Evolutionary conservation across 163 green algal species (phyloP), one percentile per base, ranked within the genome.

Genomic region (Chlamydomonas reinhardtii): DNA sequence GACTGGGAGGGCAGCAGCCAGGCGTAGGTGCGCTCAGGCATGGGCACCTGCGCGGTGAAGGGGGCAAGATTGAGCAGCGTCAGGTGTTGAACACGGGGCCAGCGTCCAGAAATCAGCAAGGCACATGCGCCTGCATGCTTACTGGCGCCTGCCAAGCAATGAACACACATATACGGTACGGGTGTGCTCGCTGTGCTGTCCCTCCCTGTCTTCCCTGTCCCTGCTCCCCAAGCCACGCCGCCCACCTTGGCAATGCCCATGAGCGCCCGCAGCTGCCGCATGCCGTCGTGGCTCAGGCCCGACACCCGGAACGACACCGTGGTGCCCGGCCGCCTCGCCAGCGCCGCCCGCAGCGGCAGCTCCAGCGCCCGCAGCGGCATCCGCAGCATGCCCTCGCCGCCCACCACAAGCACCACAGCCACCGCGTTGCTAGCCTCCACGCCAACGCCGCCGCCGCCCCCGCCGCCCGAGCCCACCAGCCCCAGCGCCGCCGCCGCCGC

Each of bases 351-450:
- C 56, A 87, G 35, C 37, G 81, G 81, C 81, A 87, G 72, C 71
- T 87, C 81, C 54, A 87, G 61, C 29, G 27, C 65, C 0, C 81
- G 70, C 59, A 87, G 59, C 71, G 81, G 81, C 56, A 81, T 37
- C 37, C 59, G 29, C 56, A 87, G 59, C 70, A 29, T 25, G 1
- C 81, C 70, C 43, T 87, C 81, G 24, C 25, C 31, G 2, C 81
- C 81, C 11, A 87, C 56, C 17, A 76, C 69, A 4, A 85, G 31
- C 66, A 78, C 52, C 31, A 85, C 79, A 24, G 79, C 19, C 52
- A 85, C 79, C 4, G 79, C 79, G 25, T 85, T 85, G 68, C 68
- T 85, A 0, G 79, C 79, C 68, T 85, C 79, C 31, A 85, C 79
- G 52, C 79, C 77, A 6, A 19, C 39, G 70, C 70, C 62, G 12